Percentiles rank a stretch among this genome's conserved stretches.
Evolutionary conservation across 305 asterid genomes (phyloP).

Genomic region (Solanum hybrid): DNA sequence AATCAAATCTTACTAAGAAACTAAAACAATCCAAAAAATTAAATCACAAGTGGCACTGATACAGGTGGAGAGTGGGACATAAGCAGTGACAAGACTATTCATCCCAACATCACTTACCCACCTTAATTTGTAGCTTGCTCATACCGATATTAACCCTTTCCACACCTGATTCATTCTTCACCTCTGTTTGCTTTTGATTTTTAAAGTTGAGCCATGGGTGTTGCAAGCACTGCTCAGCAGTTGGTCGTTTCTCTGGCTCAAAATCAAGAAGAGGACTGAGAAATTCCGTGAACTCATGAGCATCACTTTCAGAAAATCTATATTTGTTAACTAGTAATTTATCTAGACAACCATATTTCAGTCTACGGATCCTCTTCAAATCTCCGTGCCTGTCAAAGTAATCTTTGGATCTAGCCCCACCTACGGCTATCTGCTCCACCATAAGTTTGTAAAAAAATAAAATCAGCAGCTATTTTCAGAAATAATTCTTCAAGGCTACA

Average conservation of each 20-base stretch:
- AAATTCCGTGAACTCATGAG: constrained; percentile 53
- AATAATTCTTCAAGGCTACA: neutral
- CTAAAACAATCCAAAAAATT: constrained; percentile 11
- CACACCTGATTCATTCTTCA: constrained; percentile 31
- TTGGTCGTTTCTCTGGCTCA: constrained; percentile 85
- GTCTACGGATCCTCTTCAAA: constrained; percentile 84
- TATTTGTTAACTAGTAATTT: constrained; percentile 61
- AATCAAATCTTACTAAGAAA: constrained; percentile 24
- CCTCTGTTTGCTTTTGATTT: constrained; percentile 21
- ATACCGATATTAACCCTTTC: constrained; percentile 45
- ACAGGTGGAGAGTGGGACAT: constrained; percentile 19
- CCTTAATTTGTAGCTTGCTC: constrained; percentile 48
- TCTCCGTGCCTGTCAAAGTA: constrained; percentile 89
- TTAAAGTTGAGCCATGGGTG: constrained; percentile 63
- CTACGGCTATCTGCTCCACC: constrained; percentile 47
- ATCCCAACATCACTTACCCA: constrained; percentile 37
- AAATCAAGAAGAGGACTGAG: constrained; percentile 72
- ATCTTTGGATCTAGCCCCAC: constrained; percentile 77
- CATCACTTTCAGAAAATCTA: constrained; percentile 50
- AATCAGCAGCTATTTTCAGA: constrained; percentile 9
- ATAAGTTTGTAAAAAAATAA: neutral
- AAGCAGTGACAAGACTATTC: neutral
- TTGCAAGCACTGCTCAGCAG: constrained; percentile 75
- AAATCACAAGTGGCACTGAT: constrained; percentile 26
- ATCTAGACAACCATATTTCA: constrained; percentile 57